Evolutionary conservation across 257 asterid species (phyloP).

Genomic region (Sherardia arvensis): DNA sequence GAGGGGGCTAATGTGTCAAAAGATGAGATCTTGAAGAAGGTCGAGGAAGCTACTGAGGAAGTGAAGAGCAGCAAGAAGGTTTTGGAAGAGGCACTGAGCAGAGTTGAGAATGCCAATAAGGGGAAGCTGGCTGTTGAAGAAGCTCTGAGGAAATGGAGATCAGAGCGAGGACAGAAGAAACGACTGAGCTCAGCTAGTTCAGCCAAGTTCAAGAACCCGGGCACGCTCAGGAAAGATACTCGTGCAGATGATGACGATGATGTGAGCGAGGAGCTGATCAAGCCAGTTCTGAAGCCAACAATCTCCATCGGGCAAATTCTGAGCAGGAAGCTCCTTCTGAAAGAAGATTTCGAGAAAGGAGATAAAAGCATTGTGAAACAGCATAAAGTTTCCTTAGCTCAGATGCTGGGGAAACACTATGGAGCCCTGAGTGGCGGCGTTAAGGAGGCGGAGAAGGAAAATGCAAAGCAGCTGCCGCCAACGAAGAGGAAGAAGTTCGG

Average conservation of each 20-base stretch:
- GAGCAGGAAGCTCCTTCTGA: constrained; percentile 66
- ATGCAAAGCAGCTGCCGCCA: constrained; percentile 28
- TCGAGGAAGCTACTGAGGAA: constrained; percentile 80
- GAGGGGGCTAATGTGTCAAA: constrained; percentile 58
- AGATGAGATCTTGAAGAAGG: constrained; percentile 48
- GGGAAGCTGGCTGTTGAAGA: constrained; percentile 78
- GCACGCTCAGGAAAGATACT: constrained; percentile 43
- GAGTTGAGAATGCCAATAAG: constrained; percentile 69
- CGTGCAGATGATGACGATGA: constrained; percentile 51
- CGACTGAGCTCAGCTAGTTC: constrained; percentile 30
- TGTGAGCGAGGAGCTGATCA: constrained; percentile 28
- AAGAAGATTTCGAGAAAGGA: constrained; percentile 55
- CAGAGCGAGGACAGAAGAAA: constrained; percentile 68
- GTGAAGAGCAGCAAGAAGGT: constrained; percentile 61
- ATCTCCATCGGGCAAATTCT: constrained; percentile 54
- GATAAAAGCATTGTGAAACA: constrained; percentile 28
- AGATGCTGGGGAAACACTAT: constrained; percentile 55
- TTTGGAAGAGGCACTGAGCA: constrained; percentile 62
- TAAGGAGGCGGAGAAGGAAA: constrained; percentile 37
- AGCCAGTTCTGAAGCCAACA: constrained; percentile 53
- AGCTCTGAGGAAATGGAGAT: constrained; percentile 82
- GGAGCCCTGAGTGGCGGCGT: constrained; percentile 20
- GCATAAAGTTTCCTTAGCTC: constrained; percentile 62
- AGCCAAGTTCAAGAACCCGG: constrained; percentile 58
- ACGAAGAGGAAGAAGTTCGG: constrained; percentile 82